phyloP scores from a whole-genome alignment of 805 yeast species.

The Starmerella apicola region DNA sequence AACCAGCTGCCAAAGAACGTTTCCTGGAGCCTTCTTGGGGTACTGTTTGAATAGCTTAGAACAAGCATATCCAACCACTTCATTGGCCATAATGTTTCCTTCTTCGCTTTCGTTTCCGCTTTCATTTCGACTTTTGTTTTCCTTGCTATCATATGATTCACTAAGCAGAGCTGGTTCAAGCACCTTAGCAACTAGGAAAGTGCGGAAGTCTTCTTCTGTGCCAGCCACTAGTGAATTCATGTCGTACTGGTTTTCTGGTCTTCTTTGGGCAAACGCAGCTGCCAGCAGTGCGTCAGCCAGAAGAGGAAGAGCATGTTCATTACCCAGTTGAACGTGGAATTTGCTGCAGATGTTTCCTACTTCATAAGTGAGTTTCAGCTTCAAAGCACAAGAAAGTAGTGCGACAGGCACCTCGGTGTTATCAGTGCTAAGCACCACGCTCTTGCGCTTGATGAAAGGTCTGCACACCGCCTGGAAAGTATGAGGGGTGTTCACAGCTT shows the following conservation, averaged over 20 bases:
- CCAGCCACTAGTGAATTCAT: neutral
- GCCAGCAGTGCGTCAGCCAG: conserved; percentile 22
- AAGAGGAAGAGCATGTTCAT: neutral
- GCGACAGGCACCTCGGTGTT: too few species aligned
- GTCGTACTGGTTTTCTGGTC: conserved; percentile 2
- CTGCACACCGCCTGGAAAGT: neutral
- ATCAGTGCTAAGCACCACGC: too few species aligned
- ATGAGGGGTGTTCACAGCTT: neutral
- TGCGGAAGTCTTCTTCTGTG: neutral
- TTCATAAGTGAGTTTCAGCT: conserved; percentile 14
- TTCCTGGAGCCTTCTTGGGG: conserved; percentile 12
- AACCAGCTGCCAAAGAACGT: conserved; percentile 24
- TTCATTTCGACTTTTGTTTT: too few species aligned
- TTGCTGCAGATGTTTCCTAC: conserved; percentile 15
- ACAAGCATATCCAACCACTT: conserved; percentile 9
- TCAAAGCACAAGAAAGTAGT: conserved; percentile 12
- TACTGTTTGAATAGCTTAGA: neutral
- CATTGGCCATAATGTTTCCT: neutral
- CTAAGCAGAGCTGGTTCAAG: conserved; percentile 7
- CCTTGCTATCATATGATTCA: too few species aligned
- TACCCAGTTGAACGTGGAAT: neutral
- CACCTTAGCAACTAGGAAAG: conserved; percentile 2
- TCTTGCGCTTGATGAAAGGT: too few species aligned
- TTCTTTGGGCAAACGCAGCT: conserved; percentile 21
- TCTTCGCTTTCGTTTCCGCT: too few species aligned